These are phyloP conservation scores for Psilocybe mexicana DNA, from an alignment of 1,284 basidiomycete genomes.

Conservation along the genomic window DNA sequence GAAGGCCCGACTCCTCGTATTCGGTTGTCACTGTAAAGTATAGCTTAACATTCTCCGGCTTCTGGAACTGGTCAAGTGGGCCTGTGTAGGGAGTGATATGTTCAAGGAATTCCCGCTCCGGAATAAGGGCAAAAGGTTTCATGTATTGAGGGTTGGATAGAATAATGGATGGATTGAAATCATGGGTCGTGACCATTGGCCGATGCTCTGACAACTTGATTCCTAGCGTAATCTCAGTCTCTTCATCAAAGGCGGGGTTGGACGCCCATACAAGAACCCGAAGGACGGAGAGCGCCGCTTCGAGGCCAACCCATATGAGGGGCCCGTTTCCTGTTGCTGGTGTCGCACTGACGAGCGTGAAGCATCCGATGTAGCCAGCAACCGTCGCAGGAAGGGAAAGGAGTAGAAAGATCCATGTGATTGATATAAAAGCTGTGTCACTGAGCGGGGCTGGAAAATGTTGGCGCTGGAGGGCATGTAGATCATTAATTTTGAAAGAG, in stretches of 20 bases:
- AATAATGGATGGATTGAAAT: neutral
- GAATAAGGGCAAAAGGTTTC: neutral
- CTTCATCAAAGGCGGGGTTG: slow-evolving; percentile 13
- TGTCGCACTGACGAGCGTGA: slow-evolving; percentile 5
- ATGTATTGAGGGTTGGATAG: neutral
- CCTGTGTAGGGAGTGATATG: slow-evolving; percentile 7
- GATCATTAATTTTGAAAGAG: neutral
- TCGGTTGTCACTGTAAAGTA: slow-evolving; percentile 4
- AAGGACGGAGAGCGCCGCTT: slow-evolving; percentile 6
- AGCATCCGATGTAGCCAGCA: slow-evolving; percentile 13
- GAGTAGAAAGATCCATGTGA: neutral
- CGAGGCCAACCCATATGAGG: slow-evolving; percentile 10
- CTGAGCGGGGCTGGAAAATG: neutral
- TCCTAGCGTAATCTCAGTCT: slow-evolving; percentile 3
- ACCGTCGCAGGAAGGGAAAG: neutral
- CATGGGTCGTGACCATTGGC: slow-evolving; percentile 3
- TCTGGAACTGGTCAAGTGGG: neutral
- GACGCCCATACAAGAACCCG: slow-evolving; percentile 12
- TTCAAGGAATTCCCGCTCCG: neutral
- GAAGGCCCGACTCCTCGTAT: no score
- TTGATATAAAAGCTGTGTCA: neutral
- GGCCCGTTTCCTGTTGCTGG: neutral
- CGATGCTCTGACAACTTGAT: slow-evolving; percentile 4
- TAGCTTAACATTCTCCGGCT: neutral
- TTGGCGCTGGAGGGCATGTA: neutral